phyloP scores from a whole-genome alignment of 495 filamentous ascomycete species.

The Melanomma pulvis-pyrius region DNA sequence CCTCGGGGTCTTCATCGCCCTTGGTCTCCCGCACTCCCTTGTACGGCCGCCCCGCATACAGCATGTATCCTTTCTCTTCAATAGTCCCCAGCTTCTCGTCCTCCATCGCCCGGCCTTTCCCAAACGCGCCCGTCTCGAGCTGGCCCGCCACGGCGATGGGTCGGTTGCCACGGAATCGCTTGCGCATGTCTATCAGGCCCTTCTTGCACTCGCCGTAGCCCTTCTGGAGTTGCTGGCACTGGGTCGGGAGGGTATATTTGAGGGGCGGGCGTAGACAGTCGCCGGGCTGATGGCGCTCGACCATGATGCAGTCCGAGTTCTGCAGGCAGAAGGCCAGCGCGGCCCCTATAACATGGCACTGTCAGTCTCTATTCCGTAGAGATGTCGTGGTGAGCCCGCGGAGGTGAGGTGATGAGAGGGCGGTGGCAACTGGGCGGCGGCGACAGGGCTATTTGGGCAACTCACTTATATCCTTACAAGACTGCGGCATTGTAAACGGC shows the following conservation, averaged over 20 bases:
- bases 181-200: slow-evolving; percentile 97
- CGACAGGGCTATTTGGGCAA: slow-evolving; percentile 27
- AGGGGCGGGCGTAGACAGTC: slow-evolving; percentile 87
- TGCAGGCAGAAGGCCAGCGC: slow-evolving; percentile 93
- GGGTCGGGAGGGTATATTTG: slow-evolving; percentile 72
- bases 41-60: slow-evolving; percentile 35
- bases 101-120: slow-evolving; percentile 53
- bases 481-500: slow-evolving; percentile 75
- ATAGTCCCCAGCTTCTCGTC: slow-evolving; percentile 31
- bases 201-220: slow-evolving; percentile 94
- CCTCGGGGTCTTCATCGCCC: slow-evolving; percentile 26
- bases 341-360: slow-evolving; percentile 59
- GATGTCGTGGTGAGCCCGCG: not conserved
- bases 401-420: not conserved
- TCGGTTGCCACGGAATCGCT: slow-evolving; percentile 95
- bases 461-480: slow-evolving; percentile 94
- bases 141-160: slow-evolving; percentile 72
- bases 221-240: slow-evolving; percentile 90
- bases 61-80: slow-evolving; percentile 39
- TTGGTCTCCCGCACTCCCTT: slow-evolving; percentile 15
- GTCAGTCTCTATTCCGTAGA: slow-evolving; percentile 6
- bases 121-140: slow-evolving; percentile 55
- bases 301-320: slow-evolving; percentile 91
- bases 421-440: no score
- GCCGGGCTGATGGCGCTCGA: slow-evolving; percentile 78